Conservation (phyloP, 2,329 filamentous ascomycete species). For the Alternaria sp. region DNA sequence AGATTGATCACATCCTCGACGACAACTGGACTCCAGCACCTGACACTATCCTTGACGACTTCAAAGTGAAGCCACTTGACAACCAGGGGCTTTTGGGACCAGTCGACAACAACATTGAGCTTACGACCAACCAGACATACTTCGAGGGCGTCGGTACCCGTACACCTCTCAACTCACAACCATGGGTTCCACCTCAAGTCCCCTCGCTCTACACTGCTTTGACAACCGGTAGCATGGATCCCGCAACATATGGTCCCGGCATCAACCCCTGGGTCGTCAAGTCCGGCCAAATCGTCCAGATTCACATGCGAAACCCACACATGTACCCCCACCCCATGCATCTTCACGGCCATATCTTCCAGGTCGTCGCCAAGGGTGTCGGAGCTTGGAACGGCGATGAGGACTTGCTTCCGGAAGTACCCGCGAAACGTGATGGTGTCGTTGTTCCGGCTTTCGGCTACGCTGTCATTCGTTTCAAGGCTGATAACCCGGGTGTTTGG, state of each 20-base stretch:
- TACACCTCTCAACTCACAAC: conserved; percentile 66
- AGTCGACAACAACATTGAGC: conserved; percentile 68
- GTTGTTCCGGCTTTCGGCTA: conserved; percentile 38
- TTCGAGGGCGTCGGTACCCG: conserved; percentile 66
- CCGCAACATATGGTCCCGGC: conserved; percentile 39
- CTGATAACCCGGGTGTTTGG: conserved; percentile 61
- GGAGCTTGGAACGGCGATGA: conserved; percentile 37
- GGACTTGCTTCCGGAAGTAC: conserved; percentile 24
- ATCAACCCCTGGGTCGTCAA: conserved; percentile 46
- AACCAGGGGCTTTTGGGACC: conserved; percentile 66
- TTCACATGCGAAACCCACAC: conserved; percentile 47
- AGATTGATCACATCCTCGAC: conserved; percentile 62
- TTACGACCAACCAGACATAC: conserved; percentile 67
- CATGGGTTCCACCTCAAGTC: conserved; percentile 76
- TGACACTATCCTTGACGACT: conserved; percentile 71
- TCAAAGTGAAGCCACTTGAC: conserved; percentile 73
- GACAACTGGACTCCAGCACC: conserved; percentile 62
- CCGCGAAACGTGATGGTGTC: conserved; percentile 40
- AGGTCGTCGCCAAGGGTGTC: conserved; percentile 56
- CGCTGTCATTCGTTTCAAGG: conserved; percentile 62
- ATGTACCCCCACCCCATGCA: conserved; percentile 49
- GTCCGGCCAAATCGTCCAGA: conserved; percentile 49
- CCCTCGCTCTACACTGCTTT: conserved; percentile 81
- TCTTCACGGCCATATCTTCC: conserved; percentile 64
- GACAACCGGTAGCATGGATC: conserved; percentile 60